These are phyloP conservation scores for Mortierella sp. DNA, from an alignment of 371 early-diverging fungal genomes.

Conservation along the genomic window DNA sequence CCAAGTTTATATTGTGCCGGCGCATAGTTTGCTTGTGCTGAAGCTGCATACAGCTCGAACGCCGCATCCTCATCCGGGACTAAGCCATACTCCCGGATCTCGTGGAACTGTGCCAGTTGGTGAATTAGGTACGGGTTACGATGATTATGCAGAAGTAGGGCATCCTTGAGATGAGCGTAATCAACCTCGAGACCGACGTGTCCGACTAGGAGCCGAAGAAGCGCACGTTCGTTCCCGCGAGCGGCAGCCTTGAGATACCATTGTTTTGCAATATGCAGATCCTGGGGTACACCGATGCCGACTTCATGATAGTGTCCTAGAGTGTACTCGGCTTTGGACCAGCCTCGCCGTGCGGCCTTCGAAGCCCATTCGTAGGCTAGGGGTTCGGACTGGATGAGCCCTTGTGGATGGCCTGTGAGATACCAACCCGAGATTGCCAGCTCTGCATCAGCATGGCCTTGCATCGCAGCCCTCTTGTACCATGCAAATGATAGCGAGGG, in stretches of 20 bases:
- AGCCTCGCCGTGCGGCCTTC: slow-evolving; percentile 83
- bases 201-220: slow-evolving; percentile 42
- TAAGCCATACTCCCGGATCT: slow-evolving; percentile 43
- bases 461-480: slow-evolving; percentile 90
- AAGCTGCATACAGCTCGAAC: slow-evolving; percentile 48
- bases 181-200: slow-evolving; percentile 52
- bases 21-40: slow-evolving; percentile 51
- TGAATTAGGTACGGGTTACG: slow-evolving; percentile 47
- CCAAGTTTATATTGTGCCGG: slow-evolving; percentile 53
- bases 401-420: slow-evolving; percentile 86
- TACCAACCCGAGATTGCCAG: slow-evolving; percentile 97
- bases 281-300: slow-evolving; percentile 83
- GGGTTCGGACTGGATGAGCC: slow-evolving; percentile 81
- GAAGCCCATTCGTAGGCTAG: slow-evolving; percentile 93
- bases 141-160: slow-evolving; percentile 33
- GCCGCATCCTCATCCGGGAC: slow-evolving; percentile 54
- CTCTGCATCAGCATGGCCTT: slow-evolving; percentile 93
- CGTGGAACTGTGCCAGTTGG: slow-evolving; percentile 53
- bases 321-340: slow-evolving; percentile 94
- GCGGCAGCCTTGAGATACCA: slow-evolving; percentile 82
- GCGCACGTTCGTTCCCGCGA: slow-evolving; percentile 58
- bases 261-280: slow-evolving; percentile 73
- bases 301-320: slow-evolving; percentile 94
- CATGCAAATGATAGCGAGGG: slow-evolving; percentile 79
- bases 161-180: slow-evolving; percentile 52